Conservation (phyloP, 176 grass and related monocot genomes). For the Eremochloa ophiuroides region DNA sequence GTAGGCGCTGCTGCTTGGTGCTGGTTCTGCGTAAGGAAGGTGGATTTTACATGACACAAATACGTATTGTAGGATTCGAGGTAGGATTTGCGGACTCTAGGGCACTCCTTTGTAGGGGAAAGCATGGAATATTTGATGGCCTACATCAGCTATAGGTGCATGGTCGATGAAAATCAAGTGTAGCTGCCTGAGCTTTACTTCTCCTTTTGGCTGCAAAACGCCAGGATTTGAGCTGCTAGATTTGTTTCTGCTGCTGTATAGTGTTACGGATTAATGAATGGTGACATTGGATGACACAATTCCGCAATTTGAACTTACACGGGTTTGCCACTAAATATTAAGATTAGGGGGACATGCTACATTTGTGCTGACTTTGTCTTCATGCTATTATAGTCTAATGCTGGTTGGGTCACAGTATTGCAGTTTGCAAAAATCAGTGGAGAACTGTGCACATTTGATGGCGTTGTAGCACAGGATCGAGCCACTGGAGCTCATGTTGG, state of each 20-base stretch:
- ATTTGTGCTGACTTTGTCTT: not conserved
- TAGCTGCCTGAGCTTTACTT: not conserved
- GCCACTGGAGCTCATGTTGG: not conserved
- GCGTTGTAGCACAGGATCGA: not conserved
- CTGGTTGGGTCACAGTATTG: not conserved
- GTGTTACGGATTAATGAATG: not conserved
- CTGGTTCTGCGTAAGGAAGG: not conserved
- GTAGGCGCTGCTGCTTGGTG: not conserved
- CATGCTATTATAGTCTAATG: not conserved
- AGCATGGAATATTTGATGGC: not conserved
- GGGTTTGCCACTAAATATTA: not conserved
- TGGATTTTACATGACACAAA: not conserved
- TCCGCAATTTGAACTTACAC: not conserved
- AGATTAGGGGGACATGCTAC: not conserved
- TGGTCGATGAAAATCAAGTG: not conserved
- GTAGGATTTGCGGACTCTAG: constrained; percentile 8
- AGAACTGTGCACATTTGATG: not conserved
- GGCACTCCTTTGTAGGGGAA: not conserved
- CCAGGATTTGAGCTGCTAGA: constrained; percentile 1
- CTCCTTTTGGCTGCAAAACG: not conserved
- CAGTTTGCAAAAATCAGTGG: not conserved
- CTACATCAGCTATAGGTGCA: not conserved
- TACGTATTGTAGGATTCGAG: constrained; percentile 2
- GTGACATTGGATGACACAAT: not conserved
- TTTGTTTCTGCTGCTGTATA: not conserved